phyloP scores from a whole-genome alignment of 768 basidiomycete genomes.

The Sarcomyxa edulis region DNA sequence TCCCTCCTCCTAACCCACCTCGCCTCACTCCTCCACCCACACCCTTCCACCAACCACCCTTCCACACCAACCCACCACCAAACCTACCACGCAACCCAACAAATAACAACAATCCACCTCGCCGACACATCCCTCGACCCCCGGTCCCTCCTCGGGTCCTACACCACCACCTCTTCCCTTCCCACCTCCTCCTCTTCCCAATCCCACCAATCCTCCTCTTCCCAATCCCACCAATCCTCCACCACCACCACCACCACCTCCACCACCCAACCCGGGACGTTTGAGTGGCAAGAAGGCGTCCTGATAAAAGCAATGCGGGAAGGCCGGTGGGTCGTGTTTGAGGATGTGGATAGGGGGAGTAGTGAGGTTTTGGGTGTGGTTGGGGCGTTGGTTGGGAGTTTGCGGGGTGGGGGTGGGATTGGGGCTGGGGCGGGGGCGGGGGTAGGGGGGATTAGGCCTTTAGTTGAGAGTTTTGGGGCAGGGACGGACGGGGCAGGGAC shows the following conservation, averaged over 20 bases:
- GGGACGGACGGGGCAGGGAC: too few species aligned
- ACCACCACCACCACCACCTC: conserved; percentile 93
- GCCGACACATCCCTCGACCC: conserved; percentile 96
- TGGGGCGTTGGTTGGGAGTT: conserved; percentile 77
- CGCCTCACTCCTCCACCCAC: conserved; percentile 59
- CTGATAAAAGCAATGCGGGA: conserved; percentile 84
- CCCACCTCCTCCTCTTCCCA: conserved; percentile 78
- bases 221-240: conserved; percentile 87
- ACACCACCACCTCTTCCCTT: conserved; percentile 77
- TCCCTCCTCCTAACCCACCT: conserved; percentile 75
- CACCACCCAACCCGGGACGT: conserved; percentile 72
- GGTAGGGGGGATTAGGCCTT: too few species aligned
- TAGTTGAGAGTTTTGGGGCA: too few species aligned
- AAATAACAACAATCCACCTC: conserved; percentile 83
- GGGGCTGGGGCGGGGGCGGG: too few species aligned
- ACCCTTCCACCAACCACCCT: conserved; percentile 82
- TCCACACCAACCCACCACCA: conserved; percentile 72
- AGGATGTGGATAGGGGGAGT: conserved; percentile 89
- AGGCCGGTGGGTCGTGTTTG: conserved; percentile 89
- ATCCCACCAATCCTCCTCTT: conserved; percentile 90
- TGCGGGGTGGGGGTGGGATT: conserved; percentile 65
- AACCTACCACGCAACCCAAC: conserved; percentile 53
- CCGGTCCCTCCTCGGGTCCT: conserved; percentile 88
- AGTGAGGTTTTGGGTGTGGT: conserved; percentile 85
- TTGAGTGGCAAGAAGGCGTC: conserved; percentile 96